Evolutionary conservation across 1,284 basidiomycete species (phyloP).

Genomic region (Ustilago trichophora): DNA sequence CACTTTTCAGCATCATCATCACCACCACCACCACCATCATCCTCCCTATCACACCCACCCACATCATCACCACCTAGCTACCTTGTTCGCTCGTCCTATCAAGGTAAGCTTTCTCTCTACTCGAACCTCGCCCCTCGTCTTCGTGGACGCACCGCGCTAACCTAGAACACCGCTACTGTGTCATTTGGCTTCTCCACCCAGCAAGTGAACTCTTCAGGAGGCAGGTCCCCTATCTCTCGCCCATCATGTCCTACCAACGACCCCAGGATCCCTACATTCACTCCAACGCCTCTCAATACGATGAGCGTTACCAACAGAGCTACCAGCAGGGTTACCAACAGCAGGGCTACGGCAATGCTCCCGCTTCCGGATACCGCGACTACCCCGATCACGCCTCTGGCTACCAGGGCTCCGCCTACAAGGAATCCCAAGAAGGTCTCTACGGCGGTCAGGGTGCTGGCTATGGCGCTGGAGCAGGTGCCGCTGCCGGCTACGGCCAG

Average conservation of each 20-base stretch:
- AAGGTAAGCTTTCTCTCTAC: constrained; percentile 9
- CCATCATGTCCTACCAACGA: constrained; percentile 56
- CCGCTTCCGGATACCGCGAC: constrained; percentile 40
- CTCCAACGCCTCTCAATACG: constrained; percentile 62
- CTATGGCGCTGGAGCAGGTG: constrained; percentile 8
- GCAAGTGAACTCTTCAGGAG: constrained; percentile 16
- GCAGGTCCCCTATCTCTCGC: constrained; percentile 13
- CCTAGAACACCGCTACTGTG: no score
- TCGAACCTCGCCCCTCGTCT: no score
- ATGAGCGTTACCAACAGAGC: constrained; percentile 53
- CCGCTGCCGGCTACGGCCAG: constrained; percentile 16
- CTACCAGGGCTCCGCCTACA: constrained; percentile 41
- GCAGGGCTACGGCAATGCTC: constrained; percentile 19
- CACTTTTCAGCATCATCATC: constrained; percentile 1
- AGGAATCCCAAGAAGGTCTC: constrained; percentile 35
- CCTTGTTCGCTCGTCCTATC: constrained; percentile 10
- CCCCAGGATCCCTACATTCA: constrained; percentile 60
- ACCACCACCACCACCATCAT: neutral
- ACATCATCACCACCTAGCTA: neutral
- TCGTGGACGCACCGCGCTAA: no score
- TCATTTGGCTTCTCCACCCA: neutral
- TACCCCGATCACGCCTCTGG: constrained; percentile 42
- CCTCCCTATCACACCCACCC: neutral
- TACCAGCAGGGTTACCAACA: constrained; percentile 33
- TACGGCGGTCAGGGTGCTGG: constrained; percentile 31